Evolutionary conservation across 2,329 filamentous ascomycete species (phyloP), one percentile per base, ranked within the genome.

Genomic region (Cercospora janseana): DNA sequence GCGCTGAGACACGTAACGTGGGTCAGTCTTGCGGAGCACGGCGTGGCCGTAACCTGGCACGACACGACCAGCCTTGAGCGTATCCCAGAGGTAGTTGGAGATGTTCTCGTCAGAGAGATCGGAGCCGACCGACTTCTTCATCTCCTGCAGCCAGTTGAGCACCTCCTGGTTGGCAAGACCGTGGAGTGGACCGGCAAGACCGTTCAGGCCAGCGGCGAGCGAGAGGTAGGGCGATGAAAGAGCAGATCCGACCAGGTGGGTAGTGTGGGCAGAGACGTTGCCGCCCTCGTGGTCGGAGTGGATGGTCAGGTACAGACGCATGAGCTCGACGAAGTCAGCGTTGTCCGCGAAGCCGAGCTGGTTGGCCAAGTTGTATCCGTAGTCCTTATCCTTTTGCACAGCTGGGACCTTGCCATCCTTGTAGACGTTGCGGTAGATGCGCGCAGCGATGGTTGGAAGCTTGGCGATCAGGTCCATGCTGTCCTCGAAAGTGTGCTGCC

Each of bases 401-500:
- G 90, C 73, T 55, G 89, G 88, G 63, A 98, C 92, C 86, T 97
- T 97, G 78, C 93, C 93, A 70, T 95, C 93, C 85, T 97, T 96
- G 88, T 95, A 98, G 73, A 97, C 86, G 75, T 98, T 98, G 80
- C 95, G 93, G 86, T 98, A 98, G 82, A 98, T 98, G 79, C 90
- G 89, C 59, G 93, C 80, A 60, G 93, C 93, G 68, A 98, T 96
- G 73, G 89, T 96, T 72, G 93, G 93, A 66, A 98, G 88, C 86
- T 97, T 97, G 70, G 93, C 93, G 72, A 98, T 98, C 73, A 98
- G 81, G 78, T 98, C 92, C 92, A 98, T 97, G 57, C 91, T 93
- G 79, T 98, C 93, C 83, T 98, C 93, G 69, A 94, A 98, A 66
- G 91, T 96, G 82, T 97, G 91, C 75, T 86, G 84, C 93, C 93